Conservation (phyloP, 768 basidiomycete genomes). For the Amanita rubescens region DNA sequence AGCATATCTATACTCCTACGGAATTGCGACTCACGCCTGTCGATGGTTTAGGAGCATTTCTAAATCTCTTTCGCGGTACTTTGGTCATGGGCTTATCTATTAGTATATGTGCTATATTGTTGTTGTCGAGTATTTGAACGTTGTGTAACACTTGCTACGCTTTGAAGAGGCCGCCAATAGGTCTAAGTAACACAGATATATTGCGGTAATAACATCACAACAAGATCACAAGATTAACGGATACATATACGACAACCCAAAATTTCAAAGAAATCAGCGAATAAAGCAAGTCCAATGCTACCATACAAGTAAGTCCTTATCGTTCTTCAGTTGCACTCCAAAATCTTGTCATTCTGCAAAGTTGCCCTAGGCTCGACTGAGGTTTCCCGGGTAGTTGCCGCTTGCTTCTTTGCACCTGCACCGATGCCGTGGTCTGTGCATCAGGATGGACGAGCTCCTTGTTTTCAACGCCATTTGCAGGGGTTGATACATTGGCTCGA, state of each 20-base stretch:
- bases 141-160: too few species aligned
- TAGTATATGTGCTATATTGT: neutral
- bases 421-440: neutral
- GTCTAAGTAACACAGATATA: too few species aligned
- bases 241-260: neutral
- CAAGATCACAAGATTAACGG: too few species aligned
- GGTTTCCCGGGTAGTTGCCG: conserved; percentile 58
- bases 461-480: conserved; percentile 7
- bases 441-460: neutral
- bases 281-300: neutral
- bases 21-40: neutral
- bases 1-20: neutral
- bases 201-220: too few species aligned
- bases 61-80: conserved; percentile 23
- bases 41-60: conserved; percentile 48
- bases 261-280: neutral
- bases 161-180: too few species aligned
- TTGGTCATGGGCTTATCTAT: conserved; percentile 5
- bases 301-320: conserved; percentile 11
- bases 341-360: conserved; percentile 29
- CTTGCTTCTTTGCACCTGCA: conserved; percentile 57
- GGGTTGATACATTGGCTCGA: neutral
- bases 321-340: conserved; percentile 40
- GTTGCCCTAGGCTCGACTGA: conserved; percentile 37
- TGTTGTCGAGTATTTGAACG: neutral